Evolutionary conservation across 768 basidiomycete species (phyloP).

Genomic region (Imleria badia): DNA sequence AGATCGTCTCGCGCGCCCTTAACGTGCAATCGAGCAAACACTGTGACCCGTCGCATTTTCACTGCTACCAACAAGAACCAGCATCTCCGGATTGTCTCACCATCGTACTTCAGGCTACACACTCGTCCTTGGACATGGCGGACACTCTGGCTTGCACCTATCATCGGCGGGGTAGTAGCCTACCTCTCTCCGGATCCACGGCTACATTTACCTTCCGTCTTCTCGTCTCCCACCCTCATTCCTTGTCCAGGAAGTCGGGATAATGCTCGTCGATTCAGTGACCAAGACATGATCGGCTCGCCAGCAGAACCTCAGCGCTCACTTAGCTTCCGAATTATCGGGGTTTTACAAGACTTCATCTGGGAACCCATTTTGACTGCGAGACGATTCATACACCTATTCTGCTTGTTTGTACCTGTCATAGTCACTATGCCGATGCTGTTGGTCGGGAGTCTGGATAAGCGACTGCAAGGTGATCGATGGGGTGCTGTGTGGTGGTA

Average conservation of each 20-base stretch:
- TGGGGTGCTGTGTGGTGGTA: conserved; percentile 99
- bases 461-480: conserved; percentile 63
- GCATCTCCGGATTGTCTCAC: conserved; percentile 10
- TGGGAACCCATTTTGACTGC: conserved; percentile 87
- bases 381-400: conserved; percentile 79
- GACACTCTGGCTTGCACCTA: conserved; percentile 53
- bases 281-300: conserved; percentile 53
- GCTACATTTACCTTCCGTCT: conserved; percentile 45
- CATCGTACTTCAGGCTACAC: conserved; percentile 18
- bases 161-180: conserved; percentile 54
- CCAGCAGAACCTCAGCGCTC: conserved; percentile 61
- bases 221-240: conserved; percentile 51
- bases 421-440: conserved; percentile 84
- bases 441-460: conserved; percentile 58
- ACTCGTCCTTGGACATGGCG: conserved; percentile 30
- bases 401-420: conserved; percentile 84
- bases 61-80: conserved; percentile 1
- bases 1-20: conserved; percentile 23
- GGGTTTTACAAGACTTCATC: conserved; percentile 55
- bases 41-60: conserved; percentile 28
- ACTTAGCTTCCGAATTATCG: conserved; percentile 42
- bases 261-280: conserved; percentile 16
- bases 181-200: conserved; percentile 45
- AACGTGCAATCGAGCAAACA: background rate
- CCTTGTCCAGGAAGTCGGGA: conserved; percentile 35